Base-by-base conservation (phyloP, 352 stramenopile genomes). In the Ophiocytium majus region DNA sequence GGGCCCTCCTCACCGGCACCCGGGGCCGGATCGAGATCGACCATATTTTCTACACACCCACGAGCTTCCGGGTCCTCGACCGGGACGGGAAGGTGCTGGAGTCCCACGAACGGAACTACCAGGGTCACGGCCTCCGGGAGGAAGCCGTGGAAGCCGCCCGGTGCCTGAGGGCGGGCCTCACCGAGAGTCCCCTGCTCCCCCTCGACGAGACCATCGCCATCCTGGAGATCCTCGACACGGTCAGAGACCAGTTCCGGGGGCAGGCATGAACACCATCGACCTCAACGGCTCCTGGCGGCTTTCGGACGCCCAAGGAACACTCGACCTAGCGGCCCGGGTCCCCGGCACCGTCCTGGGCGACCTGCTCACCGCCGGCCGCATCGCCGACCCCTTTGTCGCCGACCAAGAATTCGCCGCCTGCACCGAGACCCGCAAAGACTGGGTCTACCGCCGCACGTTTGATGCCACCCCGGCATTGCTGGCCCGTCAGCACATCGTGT, bases 181-280 rank as follows among this genome's bases (percentile, higher is more conserved):
- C 28, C 57, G 57, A 71, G 28, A 71, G 57, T 28, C 57, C 57
- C 57, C 19, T 71, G 57, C 23, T 71, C 19, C 57, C 57, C 19
- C 57, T 71, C 57, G 57, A 71, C 57, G 57, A 71, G 57, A 71
- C 57, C 57, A 28, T 71, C 19, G 23, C 57, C 57, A 71, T 71
- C 57, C 19, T 28, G 57, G 28, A 23, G 57, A 71, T 28, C 19
- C 57, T 71, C 57, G 57, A 71, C 28, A 28, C 57, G 19, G 28
- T 71, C 57, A 23, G 57, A 23, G 57, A 23, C 19, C 57, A 71
- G 57, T 23, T 71, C 57, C n/a, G n/a, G n/a, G n/a, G n/a, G n/a
- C n/a, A n/a, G n/a, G n/a, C n/a, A n/a, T n/a, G n/a, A n/a, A n/a
- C n/a, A n/a, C n/a, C n/a, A n/a, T n/a, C n/a, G n/a, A n/a, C n/a